A percentile compares a stretch with the other conserved stretches of the same genome.
These are phyloP conservation scores for Fragaria vesca DNA, from an alignment of 306 rosid species.

Conservation along the genomic window DNA sequence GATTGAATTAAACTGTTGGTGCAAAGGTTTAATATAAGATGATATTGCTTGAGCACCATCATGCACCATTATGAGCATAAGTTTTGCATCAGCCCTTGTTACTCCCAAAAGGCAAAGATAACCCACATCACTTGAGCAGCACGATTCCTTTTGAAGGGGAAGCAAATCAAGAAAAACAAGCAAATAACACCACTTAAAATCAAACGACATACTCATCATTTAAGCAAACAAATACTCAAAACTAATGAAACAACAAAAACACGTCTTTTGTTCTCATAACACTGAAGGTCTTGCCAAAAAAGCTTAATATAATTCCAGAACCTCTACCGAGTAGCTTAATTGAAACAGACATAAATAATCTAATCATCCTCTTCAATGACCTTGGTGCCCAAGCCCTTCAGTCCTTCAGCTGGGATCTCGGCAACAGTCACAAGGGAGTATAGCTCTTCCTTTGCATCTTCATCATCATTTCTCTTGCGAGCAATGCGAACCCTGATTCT, in stretches of 20 bases:
- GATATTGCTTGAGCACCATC: not conserved
- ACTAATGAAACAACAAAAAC: conserved; percentile 11
- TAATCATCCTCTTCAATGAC: conserved; percentile 88
- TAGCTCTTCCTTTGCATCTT: conserved; percentile 96
- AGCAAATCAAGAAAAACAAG: not conserved
- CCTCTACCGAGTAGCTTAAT: conserved; percentile 14
- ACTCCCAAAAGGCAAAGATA: too few relatives aligned
- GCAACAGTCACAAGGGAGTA: conserved; percentile 89
- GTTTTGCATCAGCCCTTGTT: not conserved
- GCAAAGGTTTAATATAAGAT: too few relatives aligned
- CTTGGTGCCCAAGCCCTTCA: conserved; percentile 82
- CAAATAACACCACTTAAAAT: not conserved
- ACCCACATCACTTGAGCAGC: not conserved
- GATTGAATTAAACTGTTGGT: too few relatives aligned
- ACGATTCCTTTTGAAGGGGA: not conserved
- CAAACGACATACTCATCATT: not conserved
- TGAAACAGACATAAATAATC: conserved; percentile 23
- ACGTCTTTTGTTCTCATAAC: conserved; percentile 14
- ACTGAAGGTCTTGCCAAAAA: conserved; percentile 25
- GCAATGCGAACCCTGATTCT: conserved; percentile 90
- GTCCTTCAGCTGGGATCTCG: conserved; percentile 79
- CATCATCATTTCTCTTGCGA: conserved; percentile 96
- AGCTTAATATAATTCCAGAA: conserved; percentile 16
- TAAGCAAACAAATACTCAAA: conserved; percentile 21
- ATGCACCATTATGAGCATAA: too few relatives aligned